Evolutionary conservation across 257 asterid genomes (phyloP).

Genomic region (Eustoma russellianum): DNA sequence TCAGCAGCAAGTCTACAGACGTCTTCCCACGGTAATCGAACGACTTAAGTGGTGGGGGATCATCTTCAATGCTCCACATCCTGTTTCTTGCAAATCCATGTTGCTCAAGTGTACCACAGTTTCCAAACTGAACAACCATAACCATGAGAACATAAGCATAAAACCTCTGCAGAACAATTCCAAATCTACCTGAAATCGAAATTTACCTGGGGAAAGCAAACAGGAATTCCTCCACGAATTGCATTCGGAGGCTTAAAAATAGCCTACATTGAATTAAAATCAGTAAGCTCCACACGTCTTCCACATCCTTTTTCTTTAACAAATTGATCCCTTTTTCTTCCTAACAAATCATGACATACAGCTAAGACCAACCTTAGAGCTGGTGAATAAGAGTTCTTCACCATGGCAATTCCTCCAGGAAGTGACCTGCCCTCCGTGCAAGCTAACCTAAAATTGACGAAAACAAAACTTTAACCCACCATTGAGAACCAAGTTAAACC

Average conservation of each 20-base stretch:
- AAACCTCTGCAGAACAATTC: background rate
- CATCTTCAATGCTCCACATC: slow-evolving; percentile 73
- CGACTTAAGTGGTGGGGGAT: slow-evolving; percentile 61
- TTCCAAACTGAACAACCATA: slow-evolving; percentile 48
- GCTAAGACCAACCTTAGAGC: slow-evolving; percentile 61
- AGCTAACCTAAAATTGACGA: slow-evolving; percentile 51
- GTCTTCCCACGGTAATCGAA: slow-evolving; percentile 58
- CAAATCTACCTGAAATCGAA: background rate
- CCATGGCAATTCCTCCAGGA: slow-evolving; percentile 92
- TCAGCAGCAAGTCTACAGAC: slow-evolving; percentile 68
- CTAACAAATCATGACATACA: too few relatives aligned
- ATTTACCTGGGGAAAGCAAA: slow-evolving; percentile 88
- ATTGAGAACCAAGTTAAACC: slow-evolving; percentile 1
- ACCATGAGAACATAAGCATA: slow-evolving; percentile 9
- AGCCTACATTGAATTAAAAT: slow-evolving; percentile 35
- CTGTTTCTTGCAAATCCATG: slow-evolving; percentile 80
- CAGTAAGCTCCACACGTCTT: background rate
- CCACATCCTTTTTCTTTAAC: background rate
- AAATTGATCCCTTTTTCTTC: background rate
- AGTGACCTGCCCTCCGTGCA: slow-evolving; percentile 85
- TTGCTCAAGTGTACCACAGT: slow-evolving; percentile 59
- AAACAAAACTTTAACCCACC: background rate
- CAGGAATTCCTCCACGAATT: slow-evolving; percentile 80
- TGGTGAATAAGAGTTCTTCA: slow-evolving; percentile 83
- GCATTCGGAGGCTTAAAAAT: slow-evolving; percentile 81